These are phyloP conservation scores for Whalleya microplaca DNA, from an alignment of 2,329 filamentous ascomycete genomes.

Conservation along the genomic window DNA sequence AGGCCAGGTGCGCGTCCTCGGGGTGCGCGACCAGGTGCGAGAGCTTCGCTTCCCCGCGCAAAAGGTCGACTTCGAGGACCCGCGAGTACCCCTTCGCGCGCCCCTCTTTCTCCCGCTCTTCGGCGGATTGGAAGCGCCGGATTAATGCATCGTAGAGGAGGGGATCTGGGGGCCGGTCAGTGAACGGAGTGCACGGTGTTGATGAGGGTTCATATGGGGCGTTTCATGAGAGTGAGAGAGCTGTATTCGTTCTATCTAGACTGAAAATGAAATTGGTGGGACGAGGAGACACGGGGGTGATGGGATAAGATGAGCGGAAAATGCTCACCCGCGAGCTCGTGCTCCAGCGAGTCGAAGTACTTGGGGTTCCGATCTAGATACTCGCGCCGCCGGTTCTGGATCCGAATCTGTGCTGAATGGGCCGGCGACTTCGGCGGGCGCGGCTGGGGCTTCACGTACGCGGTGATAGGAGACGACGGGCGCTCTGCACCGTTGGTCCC, in stretches of 20 bases:
- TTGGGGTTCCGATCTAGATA: conserved; percentile 74
- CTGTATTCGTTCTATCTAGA: too few species aligned
- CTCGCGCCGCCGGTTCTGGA: conserved; percentile 77
- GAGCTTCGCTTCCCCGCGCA: conserved; percentile 77
- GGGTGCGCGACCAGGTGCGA: conserved; percentile 49
- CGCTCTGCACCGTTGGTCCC: background rate
- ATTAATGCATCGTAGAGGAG: conserved; percentile 82
- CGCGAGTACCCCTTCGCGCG: conserved; percentile 77
- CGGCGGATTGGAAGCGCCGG: conserved; percentile 72
- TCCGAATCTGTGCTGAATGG: conserved; percentile 52
- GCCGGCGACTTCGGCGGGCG: conserved; percentile 48
- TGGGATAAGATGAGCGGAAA: conserved; percentile 1
- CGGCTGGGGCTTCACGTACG: conserved; percentile 46
- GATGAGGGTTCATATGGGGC: background rate
- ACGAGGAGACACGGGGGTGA: too few species aligned
- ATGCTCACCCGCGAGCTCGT: conserved; percentile 56
- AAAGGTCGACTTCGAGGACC: conserved; percentile 75
- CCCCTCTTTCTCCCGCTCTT: conserved; percentile 75
- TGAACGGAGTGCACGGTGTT: background rate
- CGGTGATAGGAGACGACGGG: conserved; percentile 11
- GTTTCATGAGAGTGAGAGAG: background rate
- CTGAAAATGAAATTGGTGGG: too few species aligned
- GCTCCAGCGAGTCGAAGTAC: conserved; percentile 66
- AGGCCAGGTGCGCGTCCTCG: conserved; percentile 28
- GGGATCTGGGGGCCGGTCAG: conserved; percentile 57